phyloP scores from a whole-genome alignment of 345 rosid species.

The Linum usitatissimum region DNA sequence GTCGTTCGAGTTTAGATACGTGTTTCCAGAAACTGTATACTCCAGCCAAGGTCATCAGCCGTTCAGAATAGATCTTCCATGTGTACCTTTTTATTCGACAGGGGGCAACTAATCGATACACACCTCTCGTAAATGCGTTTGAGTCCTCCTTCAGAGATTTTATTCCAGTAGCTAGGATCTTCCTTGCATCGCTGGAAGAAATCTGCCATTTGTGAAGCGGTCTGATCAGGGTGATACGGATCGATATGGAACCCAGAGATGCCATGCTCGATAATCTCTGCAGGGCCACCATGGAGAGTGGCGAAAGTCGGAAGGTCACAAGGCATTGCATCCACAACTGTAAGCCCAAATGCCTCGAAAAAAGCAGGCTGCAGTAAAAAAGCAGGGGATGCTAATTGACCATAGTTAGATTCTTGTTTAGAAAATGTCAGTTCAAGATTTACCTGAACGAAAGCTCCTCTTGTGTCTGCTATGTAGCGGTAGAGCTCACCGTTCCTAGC shows the following conservation, averaged over 20 bases:
- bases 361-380: conserved; percentile 33
- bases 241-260: conserved; percentile 47
- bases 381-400: background rate
- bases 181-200: conserved; percentile 32
- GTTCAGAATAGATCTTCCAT: conserved; percentile 51
- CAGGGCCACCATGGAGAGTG: conserved; percentile 48
- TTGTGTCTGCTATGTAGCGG: conserved; percentile 41
- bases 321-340: conserved; percentile 48
- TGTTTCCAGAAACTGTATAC: conserved; percentile 57
- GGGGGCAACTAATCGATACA: background rate
- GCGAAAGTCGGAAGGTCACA: conserved; percentile 52
- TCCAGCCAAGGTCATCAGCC: conserved; percentile 41
- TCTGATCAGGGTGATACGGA: conserved; percentile 39
- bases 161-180: conserved; percentile 33
- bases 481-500: conserved; percentile 51
- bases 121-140: conserved; percentile 41
- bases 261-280: conserved; percentile 43
- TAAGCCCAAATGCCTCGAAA: conserved; percentile 53
- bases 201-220: conserved; percentile 23
- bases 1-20: conserved; percentile 46
- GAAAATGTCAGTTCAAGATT: background rate
- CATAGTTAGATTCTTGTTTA: background rate
- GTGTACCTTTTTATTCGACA: conserved; percentile 25
- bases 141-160: conserved; percentile 37
- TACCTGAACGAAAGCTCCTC: conserved; percentile 26